Base-by-base conservation (phyloP, 805 yeast species). In the Debaryomyces castellii region DNA sequence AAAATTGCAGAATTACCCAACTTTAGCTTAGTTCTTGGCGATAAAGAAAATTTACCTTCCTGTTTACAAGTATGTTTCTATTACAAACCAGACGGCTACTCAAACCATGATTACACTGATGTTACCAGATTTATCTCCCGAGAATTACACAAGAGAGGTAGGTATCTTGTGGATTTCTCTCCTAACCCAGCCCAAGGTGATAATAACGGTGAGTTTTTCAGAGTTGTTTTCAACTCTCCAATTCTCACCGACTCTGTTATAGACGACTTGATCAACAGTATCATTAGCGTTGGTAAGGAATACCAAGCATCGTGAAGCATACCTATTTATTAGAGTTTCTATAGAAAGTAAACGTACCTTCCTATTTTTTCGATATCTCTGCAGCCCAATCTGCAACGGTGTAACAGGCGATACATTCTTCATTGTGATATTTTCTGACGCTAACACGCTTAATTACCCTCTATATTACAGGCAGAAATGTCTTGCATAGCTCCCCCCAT, bases 51-150 rank as follows among this genome's bases (percentile, higher is more conserved):
- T 21, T 82, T 84, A 1, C 88, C 92, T 4, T 89, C 89, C 24
- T 87, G 95, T 58, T 66, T 87, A 41, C 96, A 88, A 63, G 90
- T 87, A 3, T 89, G 96, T 51, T 89, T 89, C 69, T 87, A 83
- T 63, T 87, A 80, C 63, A 71, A 76, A 25, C 85, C 86, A 0
- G 43, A 46, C 6, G 53, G 53, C 12, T 73, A 69, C 18, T 42
- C 51, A 3, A 49, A 50, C 4, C 54, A 55, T 1, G 59, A 64
- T 25, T 81, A 77, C 63, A 81, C 90, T 1, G 60, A 54, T 17
- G 66, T 70, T 20, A 89, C 96, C 0, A 69, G 92, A 36, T 62
- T 55, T 49, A 83, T 89, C 47, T 86, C 87, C 3, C 59, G 76
- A 8, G 74, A 72, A 50, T 69, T 88, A 45, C 89, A 85, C 53